Evolutionary conservation across 345 rosid genomes (phyloP).

Genomic region (Salix purpurea): DNA sequence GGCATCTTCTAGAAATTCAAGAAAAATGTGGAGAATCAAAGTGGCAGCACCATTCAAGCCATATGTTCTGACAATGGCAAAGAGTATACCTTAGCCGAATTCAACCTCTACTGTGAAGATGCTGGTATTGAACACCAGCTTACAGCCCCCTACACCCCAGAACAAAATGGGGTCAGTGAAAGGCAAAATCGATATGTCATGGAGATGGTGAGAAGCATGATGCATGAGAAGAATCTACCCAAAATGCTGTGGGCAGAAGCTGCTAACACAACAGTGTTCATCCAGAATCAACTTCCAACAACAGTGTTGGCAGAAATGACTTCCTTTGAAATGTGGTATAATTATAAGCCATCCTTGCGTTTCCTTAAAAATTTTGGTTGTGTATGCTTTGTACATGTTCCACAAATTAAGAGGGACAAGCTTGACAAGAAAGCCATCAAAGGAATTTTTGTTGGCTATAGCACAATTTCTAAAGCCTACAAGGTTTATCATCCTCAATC

Average conservation of each 20-base stretch:
- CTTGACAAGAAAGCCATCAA: too few species aligned
- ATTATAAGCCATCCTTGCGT: not conserved
- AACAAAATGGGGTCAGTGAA: not conserved
- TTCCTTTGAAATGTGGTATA: not conserved
- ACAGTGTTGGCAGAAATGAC: not conserved
- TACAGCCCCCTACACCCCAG: slow-evolving; percentile 4
- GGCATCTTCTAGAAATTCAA: slow-evolving; percentile 4
- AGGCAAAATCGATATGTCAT: not conserved
- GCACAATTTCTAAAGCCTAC: too few species aligned
- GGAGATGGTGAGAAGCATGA: not conserved
- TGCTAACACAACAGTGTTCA: not conserved
- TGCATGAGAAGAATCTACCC: not conserved
- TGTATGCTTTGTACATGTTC: not conserved
- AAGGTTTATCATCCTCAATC: too few species aligned
- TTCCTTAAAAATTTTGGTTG: not conserved
- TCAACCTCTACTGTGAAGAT: not conserved
- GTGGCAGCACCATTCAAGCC: not conserved
- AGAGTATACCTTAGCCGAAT: not conserved
- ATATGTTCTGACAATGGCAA: slow-evolving; percentile 3
- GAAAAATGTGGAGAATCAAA: slow-evolving; percentile 3
- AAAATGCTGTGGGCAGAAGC: not conserved
- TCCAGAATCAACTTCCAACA: not conserved
- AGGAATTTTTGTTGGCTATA: too few species aligned
- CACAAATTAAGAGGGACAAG: not conserved
- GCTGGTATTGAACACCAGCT: slow-evolving; percentile 9